These are phyloP conservation scores for Irpex sp. DNA, from an alignment of 1,284 basidiomycete species.

Conservation along the genomic window DNA sequence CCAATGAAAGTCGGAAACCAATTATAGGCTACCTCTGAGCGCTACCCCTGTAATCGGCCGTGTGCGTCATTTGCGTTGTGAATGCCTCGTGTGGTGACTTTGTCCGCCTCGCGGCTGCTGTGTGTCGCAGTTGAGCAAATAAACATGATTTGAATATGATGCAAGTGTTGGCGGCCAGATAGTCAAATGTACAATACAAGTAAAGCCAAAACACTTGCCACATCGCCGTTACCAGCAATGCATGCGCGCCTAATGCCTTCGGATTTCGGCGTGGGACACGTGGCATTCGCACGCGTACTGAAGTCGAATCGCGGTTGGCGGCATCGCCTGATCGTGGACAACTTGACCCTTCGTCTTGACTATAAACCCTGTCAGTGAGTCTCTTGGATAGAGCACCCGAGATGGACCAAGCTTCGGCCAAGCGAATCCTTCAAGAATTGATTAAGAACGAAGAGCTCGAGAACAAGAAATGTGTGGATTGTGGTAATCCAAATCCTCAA, in stretches of 20 bases:
- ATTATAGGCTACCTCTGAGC: no score
- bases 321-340: not conserved
- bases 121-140: not conserved
- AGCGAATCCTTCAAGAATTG: constrained; percentile 71
- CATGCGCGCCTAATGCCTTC: not conserved
- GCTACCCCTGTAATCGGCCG: no score
- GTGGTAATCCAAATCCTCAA: constrained; percentile 82
- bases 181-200: not conserved
- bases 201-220: not conserved
- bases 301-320: not conserved
- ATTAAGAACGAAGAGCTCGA: constrained; percentile 66
- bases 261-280: not conserved
- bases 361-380: not conserved
- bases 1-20: not conserved
- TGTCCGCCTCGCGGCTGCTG: not conserved
- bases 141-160: not conserved
- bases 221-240: not conserved
- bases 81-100: not conserved
- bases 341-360: not conserved
- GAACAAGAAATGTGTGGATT: constrained; percentile 81
- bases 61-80: no score
- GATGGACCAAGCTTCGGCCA: constrained; percentile 70
- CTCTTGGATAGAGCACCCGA: not conserved
- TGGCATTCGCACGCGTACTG: not conserved
- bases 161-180: not conserved